These are phyloP conservation scores for Primulina huaijiensis DNA, from an alignment of 257 asterid genomes.

Conservation along the genomic window DNA sequence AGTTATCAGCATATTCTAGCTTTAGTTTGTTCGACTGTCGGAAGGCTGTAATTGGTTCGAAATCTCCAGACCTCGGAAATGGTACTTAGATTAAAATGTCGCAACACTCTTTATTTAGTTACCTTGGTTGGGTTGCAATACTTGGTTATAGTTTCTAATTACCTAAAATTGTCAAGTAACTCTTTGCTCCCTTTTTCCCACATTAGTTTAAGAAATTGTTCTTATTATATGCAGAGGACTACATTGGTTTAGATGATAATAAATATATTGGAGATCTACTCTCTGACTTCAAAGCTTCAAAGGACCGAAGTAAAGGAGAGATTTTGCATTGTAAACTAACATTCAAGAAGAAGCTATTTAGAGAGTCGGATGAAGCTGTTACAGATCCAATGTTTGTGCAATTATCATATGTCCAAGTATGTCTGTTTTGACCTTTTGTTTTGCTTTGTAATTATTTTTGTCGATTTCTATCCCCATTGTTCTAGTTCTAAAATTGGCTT, in stretches of 20 bases:
- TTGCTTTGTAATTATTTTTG: background rate
- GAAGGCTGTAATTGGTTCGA: constrained; percentile 81
- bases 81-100: constrained; percentile 43
- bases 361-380: constrained; percentile 95
- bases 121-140: constrained; percentile 7
- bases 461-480: background rate
- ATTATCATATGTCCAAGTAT: constrained; percentile 88
- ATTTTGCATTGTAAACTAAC: constrained; percentile 82
- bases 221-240: constrained; percentile 59
- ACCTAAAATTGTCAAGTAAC: constrained; percentile 8
- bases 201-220: constrained; percentile 20
- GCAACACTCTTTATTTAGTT: background rate
- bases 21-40: constrained; percentile 93
- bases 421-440: constrained; percentile 18
- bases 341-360: constrained; percentile 88
- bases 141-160: constrained; percentile 12
- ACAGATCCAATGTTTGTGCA: constrained; percentile 94
- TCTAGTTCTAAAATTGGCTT: constrained; percentile 20
- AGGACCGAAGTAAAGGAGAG: constrained; percentile 95
- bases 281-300: constrained; percentile 91
- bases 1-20: constrained; percentile 81
- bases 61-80: constrained; percentile 82
- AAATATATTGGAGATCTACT: constrained; percentile 91
- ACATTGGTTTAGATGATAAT: constrained; percentile 87
- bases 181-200: constrained; percentile 8